Evolutionary conservation across 75 land plant species (phyloP), one percentile per base, ranked within the genome.

Genomic region (Selaginella tamariscina): DNA sequence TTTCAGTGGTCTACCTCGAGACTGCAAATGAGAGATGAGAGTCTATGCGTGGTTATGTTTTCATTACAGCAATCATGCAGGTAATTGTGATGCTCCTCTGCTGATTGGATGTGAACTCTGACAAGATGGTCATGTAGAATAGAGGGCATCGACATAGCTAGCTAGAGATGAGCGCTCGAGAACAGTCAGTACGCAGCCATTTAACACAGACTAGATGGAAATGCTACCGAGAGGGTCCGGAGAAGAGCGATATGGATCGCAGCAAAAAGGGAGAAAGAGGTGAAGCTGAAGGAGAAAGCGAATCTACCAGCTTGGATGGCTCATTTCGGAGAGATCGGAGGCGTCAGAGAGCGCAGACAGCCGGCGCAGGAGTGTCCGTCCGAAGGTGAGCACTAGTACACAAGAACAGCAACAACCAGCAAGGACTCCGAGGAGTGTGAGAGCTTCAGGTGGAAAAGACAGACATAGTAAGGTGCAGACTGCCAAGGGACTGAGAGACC

Each of bases 401-500:
- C n/a, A n/a, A 5, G 49, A 5, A 39, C 11, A 39, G 49, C 11
- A 5, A 39, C 11, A 39, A 15, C 11, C 15, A 39, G 49, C 5
- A 5, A 39, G 49, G 49, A 5, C 49, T 15, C 49, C 11, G 5
- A 15, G 49, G 5, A 39, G 49, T 15, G 49, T 39, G 5, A 39
- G 49, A 39, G 11, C 49, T 5, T 39, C 49, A 39, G 75, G 67
- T 5, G 67, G 74, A 23, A 74, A 74, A 33, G 76, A 74, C 54
- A 74, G 76, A 33, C 76, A 74, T 54, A 74, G 76, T 54, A 74
- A 74, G 65, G 76, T 74, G 32, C 30, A 68, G 67, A 77, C 81
- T 1, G 9, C 70, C 18, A 74, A 68, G n/a, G 77, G 73, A 5
- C 39, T 74, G 56, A 5, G 49, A 22, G 73, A 79, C 33, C 27